Evolutionary conservation across 768 basidiomycete species (phyloP), one percentile per base, ranked within the genome.

Genomic region (Suillus variegatus): DNA sequence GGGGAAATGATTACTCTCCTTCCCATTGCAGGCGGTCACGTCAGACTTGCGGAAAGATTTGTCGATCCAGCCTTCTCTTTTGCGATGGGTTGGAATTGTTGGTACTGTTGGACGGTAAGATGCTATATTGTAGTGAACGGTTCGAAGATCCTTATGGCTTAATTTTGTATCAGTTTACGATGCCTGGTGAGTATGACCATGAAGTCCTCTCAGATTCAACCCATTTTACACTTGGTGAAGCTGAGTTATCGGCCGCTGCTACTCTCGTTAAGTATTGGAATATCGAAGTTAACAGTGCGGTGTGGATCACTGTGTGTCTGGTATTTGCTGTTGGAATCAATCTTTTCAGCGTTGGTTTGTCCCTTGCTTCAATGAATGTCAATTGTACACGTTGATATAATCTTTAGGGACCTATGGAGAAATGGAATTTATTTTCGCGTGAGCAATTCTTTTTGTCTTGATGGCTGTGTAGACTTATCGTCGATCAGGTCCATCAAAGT

Each of bases 21-120:
- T 51, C 49, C 49, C 14, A 25, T 51, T 51, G 6, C 49, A 25
- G 49, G 49, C 25, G 49, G 49, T 51, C 49, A 51, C 14, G 25
- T 51, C 22, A 51, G 3, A 14, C 49, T 25, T 25, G 25, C 49
- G 14, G 49, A 25, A 51, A 51, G 49, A 51, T 51, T 51, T 51
- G 49, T 51, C 6, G 49, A 51, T 25, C 49, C 49, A 8, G 22
- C 49, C 22, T 51, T 51, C 49, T 51, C 49, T 22, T 51, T 51
- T 25, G 49, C 49, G 6, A 51, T 51, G 49, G 49, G 49, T 51
- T 51, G 49, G 49, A 51, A 51, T 51, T 51, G 49, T 22, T 51
- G 49, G 25, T 51, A 51, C 49, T 51, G 49, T 51, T 51, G 49
- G 49, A 51, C 49, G 49, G 49, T 51, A 25, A 51, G 49, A 51